Evolutionary conservation across 768 basidiomycete species (phyloP), one percentile per base, ranked within the genome.

Genomic region (Fibroporia radiculosa): DNA sequence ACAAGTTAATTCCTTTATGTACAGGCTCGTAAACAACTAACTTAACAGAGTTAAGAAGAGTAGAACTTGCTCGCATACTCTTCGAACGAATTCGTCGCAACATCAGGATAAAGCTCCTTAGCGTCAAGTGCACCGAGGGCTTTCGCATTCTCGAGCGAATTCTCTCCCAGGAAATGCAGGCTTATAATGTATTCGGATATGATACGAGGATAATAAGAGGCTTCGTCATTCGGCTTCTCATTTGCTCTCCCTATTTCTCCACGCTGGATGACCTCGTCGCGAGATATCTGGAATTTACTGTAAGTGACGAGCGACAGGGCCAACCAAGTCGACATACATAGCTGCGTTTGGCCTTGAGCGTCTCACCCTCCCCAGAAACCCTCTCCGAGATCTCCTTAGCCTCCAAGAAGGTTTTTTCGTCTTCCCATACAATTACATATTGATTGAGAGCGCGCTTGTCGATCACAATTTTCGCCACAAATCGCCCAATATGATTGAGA

Each of bases 361-460:
- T 13, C 41, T 40, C 48, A 10, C 52, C 56, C 25, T 62, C 59
- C 0, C 63, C 63, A 2, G 55, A 50, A 1, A 55, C 23, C 19
- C 50, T 42, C 31, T 57, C 55, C 2, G 50, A 46, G 20, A 62
- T 29, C 23, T 48, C 52, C 18, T 51, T 53, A n/a, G 49, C 44
- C 48, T 63, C 57, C 10, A 48, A 43, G 40, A 58, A 47, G 6
- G 55, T 58, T 6, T 55, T 26, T 32, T 61, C 56, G 8, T 63
- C 64, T 20, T 56, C 52, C 48, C 57, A 60, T 5, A 51, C 47
- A 5, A 59, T 54, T 3, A 65, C 58, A 18, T 37, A 53, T 25
- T 57, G 57, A 48, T 66, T 64, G 22, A 64, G 31, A n/a, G 65
- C 64, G 5, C 63, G 53, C 26, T 52, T 44, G 36, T 66, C 65